Conservation (phyloP, 2,329 filamentous ascomycete genomes). For the Pseudogymnoascus sp. region DNA sequence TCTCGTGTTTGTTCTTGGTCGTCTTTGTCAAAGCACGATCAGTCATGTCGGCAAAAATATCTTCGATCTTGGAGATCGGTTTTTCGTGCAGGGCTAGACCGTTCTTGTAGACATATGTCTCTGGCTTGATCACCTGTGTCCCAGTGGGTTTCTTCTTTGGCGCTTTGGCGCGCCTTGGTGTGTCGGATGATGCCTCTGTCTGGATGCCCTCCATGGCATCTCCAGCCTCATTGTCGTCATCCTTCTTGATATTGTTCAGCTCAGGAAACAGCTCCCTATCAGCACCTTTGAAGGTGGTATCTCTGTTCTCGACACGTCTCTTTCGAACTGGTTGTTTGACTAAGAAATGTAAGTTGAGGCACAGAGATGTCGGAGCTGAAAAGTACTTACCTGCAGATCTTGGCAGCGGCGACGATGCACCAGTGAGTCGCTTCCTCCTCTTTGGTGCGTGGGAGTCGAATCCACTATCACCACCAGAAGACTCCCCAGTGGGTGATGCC, state of each 20-base stretch:
- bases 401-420: not conserved
- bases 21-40: not conserved
- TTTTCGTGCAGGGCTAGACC: conserved; percentile 12
- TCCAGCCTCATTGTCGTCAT: not conserved
- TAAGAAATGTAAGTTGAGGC: not conserved
- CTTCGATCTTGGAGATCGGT: conserved; percentile 11
- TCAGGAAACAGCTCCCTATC: not conserved
- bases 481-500: not conserved
- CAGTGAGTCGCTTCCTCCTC: not conserved
- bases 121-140: not conserved
- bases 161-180: not conserved
- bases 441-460: not conserved
- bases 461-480: not conserved
- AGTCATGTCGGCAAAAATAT: conserved; percentile 14
- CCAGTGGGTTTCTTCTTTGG: not conserved
- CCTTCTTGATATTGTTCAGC: not conserved
- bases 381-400: not conserved
- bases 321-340: not conserved
- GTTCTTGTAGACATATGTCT: conserved; percentile 10
- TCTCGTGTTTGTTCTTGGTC: not conserved
- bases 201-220: not conserved
- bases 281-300: not conserved
- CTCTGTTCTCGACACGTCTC: not conserved
- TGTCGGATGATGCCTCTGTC: not conserved
- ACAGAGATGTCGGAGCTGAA: not conserved